Percentiles rank a stretch among this genome's conserved stretches.
phyloP scores from a whole-genome alignment of 2,329 filamentous ascomycete species.

The Microcyclospora pomicola region DNA sequence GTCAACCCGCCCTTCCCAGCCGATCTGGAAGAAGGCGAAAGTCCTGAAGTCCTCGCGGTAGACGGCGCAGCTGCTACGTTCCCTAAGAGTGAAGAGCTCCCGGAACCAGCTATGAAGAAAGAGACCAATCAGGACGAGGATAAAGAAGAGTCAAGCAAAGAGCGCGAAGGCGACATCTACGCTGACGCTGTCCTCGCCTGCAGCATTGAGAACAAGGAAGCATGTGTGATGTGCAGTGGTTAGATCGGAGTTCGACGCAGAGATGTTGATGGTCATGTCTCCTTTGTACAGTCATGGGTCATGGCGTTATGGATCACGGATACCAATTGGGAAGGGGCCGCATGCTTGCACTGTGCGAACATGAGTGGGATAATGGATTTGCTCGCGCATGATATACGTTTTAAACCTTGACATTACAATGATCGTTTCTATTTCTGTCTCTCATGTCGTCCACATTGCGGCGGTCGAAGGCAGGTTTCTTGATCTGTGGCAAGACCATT shows the following conservation, averaged over 20 bases:
- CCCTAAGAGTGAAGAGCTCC: constrained; percentile 52
- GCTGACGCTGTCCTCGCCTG: constrained; percentile 83
- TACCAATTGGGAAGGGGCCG: no score
- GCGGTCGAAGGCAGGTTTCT: no score
- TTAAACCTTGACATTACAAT: no score
- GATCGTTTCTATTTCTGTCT: no score
- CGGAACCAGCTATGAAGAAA: constrained; percentile 37
- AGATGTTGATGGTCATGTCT: no score
- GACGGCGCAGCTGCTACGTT: constrained; percentile 44
- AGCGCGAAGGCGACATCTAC: constrained; percentile 84
- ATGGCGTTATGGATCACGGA: no score
- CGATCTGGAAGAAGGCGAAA: constrained; percentile 62
- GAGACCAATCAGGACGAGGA: constrained; percentile 58
- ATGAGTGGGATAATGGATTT: no score
- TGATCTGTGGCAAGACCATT: no score
- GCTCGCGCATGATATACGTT: no score
- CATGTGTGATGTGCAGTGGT: constrained; percentile 95
- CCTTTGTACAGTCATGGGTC: no score
- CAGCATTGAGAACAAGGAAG: constrained; percentile 94
- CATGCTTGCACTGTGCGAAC: no score
- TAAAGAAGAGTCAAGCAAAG: constrained; percentile 53
- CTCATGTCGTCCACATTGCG: no score
- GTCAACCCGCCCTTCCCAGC: constrained; percentile 60
- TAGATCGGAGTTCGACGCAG: constrained; percentile 24
- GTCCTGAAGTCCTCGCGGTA: constrained; percentile 61